Conservation (phyloP, 164 flowering plant species). For the Akebia trifoliata region DNA sequence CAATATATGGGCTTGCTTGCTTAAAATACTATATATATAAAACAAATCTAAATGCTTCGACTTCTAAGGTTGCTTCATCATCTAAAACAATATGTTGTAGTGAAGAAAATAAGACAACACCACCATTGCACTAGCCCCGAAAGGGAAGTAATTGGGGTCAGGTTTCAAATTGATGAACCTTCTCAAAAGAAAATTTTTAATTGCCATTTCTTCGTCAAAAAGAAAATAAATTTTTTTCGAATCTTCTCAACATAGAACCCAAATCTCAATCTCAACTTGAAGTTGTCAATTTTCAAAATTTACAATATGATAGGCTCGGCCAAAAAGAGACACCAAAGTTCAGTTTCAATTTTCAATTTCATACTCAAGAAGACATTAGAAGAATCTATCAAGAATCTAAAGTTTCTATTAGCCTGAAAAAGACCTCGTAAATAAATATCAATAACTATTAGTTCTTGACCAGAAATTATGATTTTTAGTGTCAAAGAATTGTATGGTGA, state of each 20-base stretch:
- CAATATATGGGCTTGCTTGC: too few species aligned
- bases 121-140: too few species aligned
- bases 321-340: conserved; percentile 42
- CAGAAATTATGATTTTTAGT: conserved; percentile 19
- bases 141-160: too few species aligned
- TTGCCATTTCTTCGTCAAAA: conserved; percentile 1
- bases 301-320: conserved; percentile 19
- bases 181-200: conserved; percentile 8
- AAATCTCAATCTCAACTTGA: conserved; percentile 13
- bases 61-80: too few species aligned
- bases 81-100: too few species aligned
- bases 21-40: too few species aligned
- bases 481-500: conserved; percentile 22
- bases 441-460: conserved; percentile 24
- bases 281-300: conserved; percentile 6
- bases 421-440: conserved; percentile 5
- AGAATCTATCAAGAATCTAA: conserved; percentile 15
- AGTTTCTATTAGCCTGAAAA: conserved; percentile 8
- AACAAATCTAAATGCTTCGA: too few species aligned
- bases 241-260: conserved; percentile 3
- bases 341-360: conserved; percentile 49
- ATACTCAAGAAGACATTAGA: conserved; percentile 37
- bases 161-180: conserved; percentile 17
- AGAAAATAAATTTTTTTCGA: conserved; percentile 14
- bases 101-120: too few species aligned